Evolutionary conservation across 139 green algal species (phyloP).

Genomic region (Closterium sp.): DNA sequence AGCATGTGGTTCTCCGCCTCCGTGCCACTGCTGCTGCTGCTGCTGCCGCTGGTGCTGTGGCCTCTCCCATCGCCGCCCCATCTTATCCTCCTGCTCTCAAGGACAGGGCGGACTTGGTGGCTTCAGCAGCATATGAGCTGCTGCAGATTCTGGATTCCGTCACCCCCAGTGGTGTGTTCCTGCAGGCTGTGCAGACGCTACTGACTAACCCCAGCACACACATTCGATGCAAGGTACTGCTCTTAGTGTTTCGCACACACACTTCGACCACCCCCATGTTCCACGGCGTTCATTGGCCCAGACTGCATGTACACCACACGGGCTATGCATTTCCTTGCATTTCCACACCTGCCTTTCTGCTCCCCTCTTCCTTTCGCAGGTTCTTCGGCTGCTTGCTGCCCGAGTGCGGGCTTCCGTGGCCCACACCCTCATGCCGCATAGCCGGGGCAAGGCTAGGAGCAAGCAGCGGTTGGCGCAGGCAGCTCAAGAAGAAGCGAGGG

Average conservation of each 20-base stretch:
- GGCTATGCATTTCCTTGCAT: background rate
- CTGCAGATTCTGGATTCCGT: constrained; percentile 22
- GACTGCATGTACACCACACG: no score
- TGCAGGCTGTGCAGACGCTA: constrained; percentile 23
- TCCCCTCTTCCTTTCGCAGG: background rate
- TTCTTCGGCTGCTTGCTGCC: background rate
- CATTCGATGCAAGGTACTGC: constrained; percentile 31
- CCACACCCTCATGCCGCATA: background rate
- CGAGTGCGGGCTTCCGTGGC: background rate
- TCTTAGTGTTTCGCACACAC: background rate
- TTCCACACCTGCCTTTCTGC: background rate
- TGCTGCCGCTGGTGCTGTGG: constrained; percentile 27
- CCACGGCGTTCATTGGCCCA: no score
- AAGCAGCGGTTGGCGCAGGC: background rate
- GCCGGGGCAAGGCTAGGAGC: background rate
- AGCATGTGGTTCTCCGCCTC: background rate
- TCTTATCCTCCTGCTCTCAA: background rate
- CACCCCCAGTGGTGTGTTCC: constrained; percentile 23
- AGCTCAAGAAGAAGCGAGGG: background rate
- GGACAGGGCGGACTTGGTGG: background rate
- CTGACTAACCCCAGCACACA: constrained; percentile 1
- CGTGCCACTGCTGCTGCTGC: background rate
- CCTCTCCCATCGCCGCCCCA: background rate
- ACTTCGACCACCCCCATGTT: no score
- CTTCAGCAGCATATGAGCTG: constrained; percentile 26